Base-by-base conservation (phyloP, 148 eudicot species). In the Rhododendron williamsianum region DNA sequence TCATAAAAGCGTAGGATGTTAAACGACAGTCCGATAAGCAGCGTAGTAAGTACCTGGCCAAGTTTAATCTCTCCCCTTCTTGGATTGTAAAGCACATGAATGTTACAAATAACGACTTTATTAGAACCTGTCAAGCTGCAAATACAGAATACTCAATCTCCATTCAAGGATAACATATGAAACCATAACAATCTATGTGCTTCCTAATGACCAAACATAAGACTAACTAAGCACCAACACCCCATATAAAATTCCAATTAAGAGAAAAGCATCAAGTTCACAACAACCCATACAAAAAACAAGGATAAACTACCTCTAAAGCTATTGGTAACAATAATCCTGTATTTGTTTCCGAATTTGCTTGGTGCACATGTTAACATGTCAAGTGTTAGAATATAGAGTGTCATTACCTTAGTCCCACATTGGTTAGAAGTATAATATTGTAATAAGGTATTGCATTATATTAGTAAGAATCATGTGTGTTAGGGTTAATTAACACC, bases 11-110 rank as follows among this genome's bases (percentile, higher is more conserved):
- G 21, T 56, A 78, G n/a, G 13, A 69, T 45, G 65, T n/a, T 38
- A 63, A 49, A 65, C 11, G 13, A 72, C 27, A 52, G 52, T 8
- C 12, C 30, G 10, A 84, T 48, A 58, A 13, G 67, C 78, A 78
- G 16, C 58, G 15, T 16, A 45, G 82, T 78, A 60, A 80, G 83
- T 90, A 96, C 99, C 98, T 96, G 99, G 82, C 95, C 99, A 89
- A 96, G 99, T 90, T 96, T 96, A 43, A 96, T 93, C 89, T 96
- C 99, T 91, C 99, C 99, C 88, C 99, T 93, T 89, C 84, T 94
- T 74, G 99, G 97, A 89, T 96, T 96, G 92, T 89, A 96, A 84
- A 96, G 96, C 84, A 95, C 99, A 82, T 96, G 99, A 89, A 91
- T 96, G 89, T 96, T 96, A 82, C 99, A 93, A 77, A 96, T 85